Evolutionary conservation across 805 yeast genomes (phyloP), one percentile per base, ranked within the genome.

Genomic region (Ogataea nitratoaversa): DNA sequence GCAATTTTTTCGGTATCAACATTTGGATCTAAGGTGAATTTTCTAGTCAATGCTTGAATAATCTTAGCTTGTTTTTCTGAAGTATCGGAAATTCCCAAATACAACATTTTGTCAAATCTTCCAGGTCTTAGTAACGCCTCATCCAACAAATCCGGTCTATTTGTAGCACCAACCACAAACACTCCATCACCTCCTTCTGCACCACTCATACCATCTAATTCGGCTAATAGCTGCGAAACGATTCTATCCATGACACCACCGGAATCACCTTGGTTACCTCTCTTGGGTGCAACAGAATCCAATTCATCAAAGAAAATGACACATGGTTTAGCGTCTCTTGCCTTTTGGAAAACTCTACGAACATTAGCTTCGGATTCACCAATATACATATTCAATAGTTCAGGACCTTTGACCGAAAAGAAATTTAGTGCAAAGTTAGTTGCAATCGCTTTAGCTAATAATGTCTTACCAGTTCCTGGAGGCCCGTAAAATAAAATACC

Each of bases 161-260:
- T 93, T 0, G 99, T 93, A 4, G 99, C 99, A n/a, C 99, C 99
- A 32, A 93, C 95, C 5, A 91, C 97, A 60, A 93, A 93, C 0
- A 93, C 96, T 5, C 97, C 98, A 42, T 83, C 89, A 4, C 82
- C 84, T 8, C 74, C 72, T 43, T 74, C 80, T 6, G 84, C 84
- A 8, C 82, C 82, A 54, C 95, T 82, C 97, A 91, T 91, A 19
- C 98, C 98, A 59, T 93, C 99, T 32, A 93, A 69, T 60, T 93
- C 99, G 0, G 98, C 96, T 38, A 93, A 69, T 30, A 93, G 67
- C 61, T 93, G 99, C 0, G 97, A 90, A 0, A 93, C 99, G 48
- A 93, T 93, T 62, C 99, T 76, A 59, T 93, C 99, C 99, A 93
- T 93, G 2, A 93, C 98, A 50, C 98, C 99, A 14, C 98, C 98